A percentile compares a stretch with the other conserved stretches of the same genome.
phyloP scores from a whole-genome alignment of 345 rosid species.

The Pseudoturritis turrita region DNA sequence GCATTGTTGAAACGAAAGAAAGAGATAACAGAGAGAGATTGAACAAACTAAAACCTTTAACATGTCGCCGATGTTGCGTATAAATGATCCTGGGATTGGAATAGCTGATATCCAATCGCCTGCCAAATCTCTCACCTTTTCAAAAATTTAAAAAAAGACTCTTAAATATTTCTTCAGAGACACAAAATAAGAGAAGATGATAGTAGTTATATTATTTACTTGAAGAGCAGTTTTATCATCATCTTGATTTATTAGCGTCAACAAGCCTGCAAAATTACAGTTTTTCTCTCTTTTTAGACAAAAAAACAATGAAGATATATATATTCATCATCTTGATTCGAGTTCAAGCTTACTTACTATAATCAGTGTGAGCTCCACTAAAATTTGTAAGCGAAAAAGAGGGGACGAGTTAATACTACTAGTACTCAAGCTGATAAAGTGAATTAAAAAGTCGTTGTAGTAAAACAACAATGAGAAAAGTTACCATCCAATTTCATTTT shows the following conservation, averaged over 20 bases:
- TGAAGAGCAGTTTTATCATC: constrained; percentile 73
- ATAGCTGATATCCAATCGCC: constrained; percentile 80
- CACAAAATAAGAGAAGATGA: neutral
- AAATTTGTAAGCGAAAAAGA: no score
- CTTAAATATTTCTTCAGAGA: neutral
- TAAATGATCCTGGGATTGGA: constrained; percentile 67
- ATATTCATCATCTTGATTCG: neutral
- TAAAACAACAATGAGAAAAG: neutral
- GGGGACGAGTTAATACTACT: no score
- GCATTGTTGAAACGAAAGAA: neutral
- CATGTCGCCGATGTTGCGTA: constrained; percentile 87
- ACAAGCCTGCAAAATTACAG: constrained; percentile 36
- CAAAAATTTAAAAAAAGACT: no score
- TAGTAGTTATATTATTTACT: constrained; percentile 26
- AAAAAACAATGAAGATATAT: neutral
- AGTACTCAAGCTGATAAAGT: no score
- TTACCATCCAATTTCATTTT: constrained; percentile 73
- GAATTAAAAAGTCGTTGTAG: neutral
- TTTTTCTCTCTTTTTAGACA: neutral
- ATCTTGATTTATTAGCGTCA: constrained; percentile 79
- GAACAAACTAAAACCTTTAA: constrained; percentile 41
- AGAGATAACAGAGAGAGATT: neutral
- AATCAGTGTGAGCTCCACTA: no score
- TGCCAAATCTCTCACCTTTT: constrained; percentile 54
- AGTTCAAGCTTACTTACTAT: constrained; percentile 31